phyloP scores from a whole-genome alignment of 768 basidiomycete genomes.

The Pleurotus citrinopileatus region DNA sequence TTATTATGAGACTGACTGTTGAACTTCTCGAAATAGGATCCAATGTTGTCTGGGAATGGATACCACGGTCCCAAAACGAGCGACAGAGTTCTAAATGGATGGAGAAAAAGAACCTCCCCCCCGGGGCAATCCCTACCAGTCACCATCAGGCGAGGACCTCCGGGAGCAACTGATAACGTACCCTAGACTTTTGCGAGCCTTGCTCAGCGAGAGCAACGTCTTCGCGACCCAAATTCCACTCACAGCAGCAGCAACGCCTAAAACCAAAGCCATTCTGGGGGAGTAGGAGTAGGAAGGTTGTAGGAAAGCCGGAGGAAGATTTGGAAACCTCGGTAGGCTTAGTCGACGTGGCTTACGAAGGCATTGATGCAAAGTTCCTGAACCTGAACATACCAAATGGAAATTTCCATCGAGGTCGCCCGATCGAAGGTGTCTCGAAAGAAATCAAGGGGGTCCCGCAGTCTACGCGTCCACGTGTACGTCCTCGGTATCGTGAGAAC shows the following conservation, averaged over 20 bases:
- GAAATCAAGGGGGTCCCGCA: no score
- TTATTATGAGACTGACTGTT: conserved; percentile 35
- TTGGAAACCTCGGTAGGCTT: no score
- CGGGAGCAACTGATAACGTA: not conserved
- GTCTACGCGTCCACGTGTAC: no score
- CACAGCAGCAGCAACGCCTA: not conserved
- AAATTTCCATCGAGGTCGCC: not conserved
- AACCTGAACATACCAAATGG: no score
- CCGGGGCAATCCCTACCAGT: not conserved
- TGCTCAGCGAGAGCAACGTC: not conserved
- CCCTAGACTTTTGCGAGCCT: conserved; percentile 7
- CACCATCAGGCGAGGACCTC: not conserved
- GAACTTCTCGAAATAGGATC: conserved; percentile 31
- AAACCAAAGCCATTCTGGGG: not conserved
- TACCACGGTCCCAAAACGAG: conserved; percentile 26
- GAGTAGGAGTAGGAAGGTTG: no score
- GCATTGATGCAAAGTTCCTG: no score
- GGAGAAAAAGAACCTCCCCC: conserved; percentile 13
- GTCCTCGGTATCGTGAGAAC: no score
- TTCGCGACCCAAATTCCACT: conserved; percentile 1
- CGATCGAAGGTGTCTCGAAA: no score
- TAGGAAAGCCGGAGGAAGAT: no score
- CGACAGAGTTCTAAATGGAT: conserved; percentile 27
- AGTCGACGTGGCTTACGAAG: no score
- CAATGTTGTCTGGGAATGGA: conserved; percentile 31